Conservation (phyloP, 768 basidiomycete species). For the Scleroderma citrinum region DNA sequence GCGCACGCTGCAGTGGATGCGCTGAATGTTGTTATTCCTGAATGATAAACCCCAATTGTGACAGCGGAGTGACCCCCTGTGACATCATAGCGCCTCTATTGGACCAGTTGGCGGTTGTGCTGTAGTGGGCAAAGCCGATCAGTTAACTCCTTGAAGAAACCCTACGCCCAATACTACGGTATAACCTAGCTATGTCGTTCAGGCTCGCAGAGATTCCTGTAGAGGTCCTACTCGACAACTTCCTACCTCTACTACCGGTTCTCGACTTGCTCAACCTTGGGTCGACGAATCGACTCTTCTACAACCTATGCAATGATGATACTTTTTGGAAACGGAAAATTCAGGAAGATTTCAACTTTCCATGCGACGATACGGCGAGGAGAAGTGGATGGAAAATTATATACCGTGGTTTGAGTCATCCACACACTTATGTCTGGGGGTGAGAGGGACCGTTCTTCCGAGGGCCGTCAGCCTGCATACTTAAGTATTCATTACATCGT, state of each 20-base stretch:
- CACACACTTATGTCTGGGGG: constrained; percentile 55
- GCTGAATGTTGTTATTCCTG: no score
- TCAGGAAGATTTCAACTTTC: constrained; percentile 71
- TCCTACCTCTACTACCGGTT: constrained; percentile 53
- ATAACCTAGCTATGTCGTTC: constrained; percentile 34
- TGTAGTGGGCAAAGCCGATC: constrained; percentile 1
- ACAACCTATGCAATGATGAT: constrained; percentile 58
- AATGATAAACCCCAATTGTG: no score
- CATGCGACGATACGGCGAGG: constrained; percentile 64
- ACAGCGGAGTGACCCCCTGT: neutral
- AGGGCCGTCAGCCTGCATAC: neutral
- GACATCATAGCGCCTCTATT: constrained; percentile 9
- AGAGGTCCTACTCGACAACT: constrained; percentile 72
- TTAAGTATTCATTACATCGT: constrained; percentile 3
- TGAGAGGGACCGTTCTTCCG: constrained; percentile 25
- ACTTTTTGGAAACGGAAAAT: constrained; percentile 75
- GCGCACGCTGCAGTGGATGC: no score
- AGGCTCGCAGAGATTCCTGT: constrained; percentile 53
- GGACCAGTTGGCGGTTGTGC: neutral
- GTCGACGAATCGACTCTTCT: constrained; percentile 61
- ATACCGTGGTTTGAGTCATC: constrained; percentile 62
- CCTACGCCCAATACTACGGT: neutral
- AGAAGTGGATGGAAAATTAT: constrained; percentile 76
- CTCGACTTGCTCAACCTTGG: constrained; percentile 53
- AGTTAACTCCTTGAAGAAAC: neutral